phyloP scores from a whole-genome alignment of 331 rosid species.

The Saraca asoca region DNA sequence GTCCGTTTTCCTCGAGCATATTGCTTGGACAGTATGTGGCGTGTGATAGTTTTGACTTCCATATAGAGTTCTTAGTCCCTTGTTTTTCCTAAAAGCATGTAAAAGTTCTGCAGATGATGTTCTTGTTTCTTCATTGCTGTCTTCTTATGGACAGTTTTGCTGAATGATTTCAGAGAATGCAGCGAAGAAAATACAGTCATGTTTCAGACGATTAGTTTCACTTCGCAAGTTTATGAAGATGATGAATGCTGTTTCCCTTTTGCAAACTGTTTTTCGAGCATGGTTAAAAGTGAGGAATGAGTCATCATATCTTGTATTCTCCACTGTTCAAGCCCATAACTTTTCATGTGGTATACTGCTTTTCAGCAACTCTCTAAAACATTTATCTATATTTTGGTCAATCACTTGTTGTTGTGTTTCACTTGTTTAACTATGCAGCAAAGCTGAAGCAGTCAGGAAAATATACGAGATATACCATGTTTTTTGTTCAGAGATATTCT shows the following conservation, averaged over 20 bases:
- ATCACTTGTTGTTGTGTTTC: slow-evolving; percentile 33
- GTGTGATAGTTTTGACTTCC: slow-evolving; percentile 24
- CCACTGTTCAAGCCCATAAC: slow-evolving; percentile 30
- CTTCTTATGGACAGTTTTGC: slow-evolving; percentile 26
- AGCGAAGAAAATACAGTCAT: slow-evolving; percentile 61
- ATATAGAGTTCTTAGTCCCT: slow-evolving; percentile 25
- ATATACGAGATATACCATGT: slow-evolving; percentile 45
- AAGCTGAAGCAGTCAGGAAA: slow-evolving; percentile 39
- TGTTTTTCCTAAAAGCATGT: background rate
- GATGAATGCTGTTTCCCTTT: slow-evolving; percentile 46
- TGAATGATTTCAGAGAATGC: slow-evolving; percentile 58
- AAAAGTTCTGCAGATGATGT: background rate
- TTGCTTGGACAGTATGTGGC: background rate
- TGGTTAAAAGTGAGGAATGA: slow-evolving; percentile 57
- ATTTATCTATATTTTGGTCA: slow-evolving; percentile 15
- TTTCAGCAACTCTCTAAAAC: slow-evolving; percentile 23
- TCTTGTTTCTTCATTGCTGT: background rate
- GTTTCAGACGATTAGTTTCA: slow-evolving; percentile 48
- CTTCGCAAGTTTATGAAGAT: slow-evolving; percentile 52
- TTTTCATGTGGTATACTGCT: slow-evolving; percentile 45
- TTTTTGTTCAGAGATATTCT: slow-evolving; percentile 50
- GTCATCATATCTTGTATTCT: slow-evolving; percentile 34
- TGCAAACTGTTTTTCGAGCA: slow-evolving; percentile 67
- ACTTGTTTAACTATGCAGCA: slow-evolving; percentile 44
- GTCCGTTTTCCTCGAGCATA: background rate